Evolutionary conservation across 306 rosid genomes (phyloP).

Genomic region (Malus asiatica): DNA sequence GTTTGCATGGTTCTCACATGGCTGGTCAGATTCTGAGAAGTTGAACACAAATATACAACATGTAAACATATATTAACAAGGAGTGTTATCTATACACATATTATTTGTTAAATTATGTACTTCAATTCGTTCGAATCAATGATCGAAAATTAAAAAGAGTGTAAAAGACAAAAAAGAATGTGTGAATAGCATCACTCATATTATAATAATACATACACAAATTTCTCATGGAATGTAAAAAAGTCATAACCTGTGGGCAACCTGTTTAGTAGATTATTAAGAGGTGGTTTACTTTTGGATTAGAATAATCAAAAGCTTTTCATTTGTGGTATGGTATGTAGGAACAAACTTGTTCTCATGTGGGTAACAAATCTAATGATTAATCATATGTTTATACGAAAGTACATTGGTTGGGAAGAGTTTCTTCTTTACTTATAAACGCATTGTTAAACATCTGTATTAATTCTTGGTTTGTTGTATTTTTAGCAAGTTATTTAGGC

Average conservation of each 20-base stretch:
- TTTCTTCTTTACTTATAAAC: no score
- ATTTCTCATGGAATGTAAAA: background rate
- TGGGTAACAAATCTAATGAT: background rate
- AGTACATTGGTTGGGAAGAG: no score
- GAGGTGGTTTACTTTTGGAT: background rate
- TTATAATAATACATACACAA: background rate
- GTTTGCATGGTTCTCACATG: conserved; percentile 32
- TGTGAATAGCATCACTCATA: no score
- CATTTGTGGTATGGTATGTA: background rate
- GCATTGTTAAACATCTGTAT: background rate
- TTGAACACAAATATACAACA: background rate
- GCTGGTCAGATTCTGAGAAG: conserved; percentile 5
- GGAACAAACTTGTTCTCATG: background rate
- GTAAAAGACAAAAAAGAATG: fast-evolving
- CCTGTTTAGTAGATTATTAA: background rate
- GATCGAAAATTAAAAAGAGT: no score
- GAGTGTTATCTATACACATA: no score
- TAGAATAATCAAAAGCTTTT: background rate
- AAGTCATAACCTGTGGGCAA: background rate
- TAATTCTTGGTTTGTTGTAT: no score
- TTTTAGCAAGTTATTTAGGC: background rate
- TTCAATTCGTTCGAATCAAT: no score
- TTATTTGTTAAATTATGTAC: no score
- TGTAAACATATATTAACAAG: background rate
- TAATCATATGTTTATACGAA: background rate